These are phyloP conservation scores for Malus domestica DNA, from an alignment of 306 rosid species.

Conservation along the genomic window DNA sequence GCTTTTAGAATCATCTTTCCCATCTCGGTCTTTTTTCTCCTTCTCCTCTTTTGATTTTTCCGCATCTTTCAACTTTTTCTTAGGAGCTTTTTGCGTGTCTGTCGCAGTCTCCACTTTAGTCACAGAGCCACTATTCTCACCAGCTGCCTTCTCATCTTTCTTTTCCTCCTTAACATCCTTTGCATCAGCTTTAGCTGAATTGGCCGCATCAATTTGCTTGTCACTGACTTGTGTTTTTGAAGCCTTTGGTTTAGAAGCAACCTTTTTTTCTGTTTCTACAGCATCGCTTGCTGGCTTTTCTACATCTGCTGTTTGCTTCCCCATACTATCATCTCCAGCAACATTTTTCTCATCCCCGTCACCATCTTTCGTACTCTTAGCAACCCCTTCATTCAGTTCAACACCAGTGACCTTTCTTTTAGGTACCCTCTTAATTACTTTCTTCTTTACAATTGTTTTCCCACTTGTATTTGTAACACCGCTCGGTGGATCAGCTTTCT, in stretches of 20 bases:
- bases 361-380: conserved; percentile 32
- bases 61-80: conserved; percentile 51
- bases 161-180: conserved; percentile 42
- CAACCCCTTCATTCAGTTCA: conserved; percentile 29
- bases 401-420: conserved; percentile 57
- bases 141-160: conserved; percentile 43
- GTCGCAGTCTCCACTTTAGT: conserved; percentile 21
- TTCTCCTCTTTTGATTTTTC: conserved; percentile 64
- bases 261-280: conserved; percentile 30
- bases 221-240: conserved; percentile 29
- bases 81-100: conserved; percentile 43
- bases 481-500: conserved; percentile 38
- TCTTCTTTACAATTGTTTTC: conserved; percentile 64
- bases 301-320: conserved; percentile 38
- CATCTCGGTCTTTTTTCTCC: conserved; percentile 44
- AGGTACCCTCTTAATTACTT: conserved; percentile 77
- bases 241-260: conserved; percentile 33
- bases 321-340: conserved; percentile 26
- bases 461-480: conserved; percentile 33
- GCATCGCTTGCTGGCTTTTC: conserved; percentile 23
- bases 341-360: conserved; percentile 27
- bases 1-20: conserved; percentile 56
- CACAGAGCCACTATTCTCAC: conserved; percentile 35
- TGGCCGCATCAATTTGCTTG: conserved; percentile 30
- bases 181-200: conserved; percentile 29